Percentiles rank a stretch among this genome's conserved stretches.
phyloP scores from a whole-genome alignment of 345 rosid genomes.

The Euphorbia tirucalli region DNA sequence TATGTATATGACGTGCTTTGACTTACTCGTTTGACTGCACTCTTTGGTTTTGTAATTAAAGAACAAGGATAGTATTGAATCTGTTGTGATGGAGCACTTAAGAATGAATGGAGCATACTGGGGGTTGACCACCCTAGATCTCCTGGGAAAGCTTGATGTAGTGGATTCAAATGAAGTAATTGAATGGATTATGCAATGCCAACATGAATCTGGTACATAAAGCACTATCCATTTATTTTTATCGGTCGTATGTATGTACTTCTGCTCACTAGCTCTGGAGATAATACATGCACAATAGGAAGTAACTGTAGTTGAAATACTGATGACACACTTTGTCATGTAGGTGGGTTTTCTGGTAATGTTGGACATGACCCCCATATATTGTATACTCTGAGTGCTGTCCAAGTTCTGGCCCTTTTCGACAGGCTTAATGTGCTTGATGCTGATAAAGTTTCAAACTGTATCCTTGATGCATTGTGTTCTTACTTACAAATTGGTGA shows the following conservation, averaged over 20 bases:
- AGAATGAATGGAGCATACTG: constrained; percentile 88
- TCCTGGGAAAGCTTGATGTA: constrained; percentile 61
- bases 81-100: constrained; percentile 89
- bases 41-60: constrained; percentile 20
- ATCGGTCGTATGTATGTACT: not conserved
- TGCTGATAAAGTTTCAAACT: constrained; percentile 55
- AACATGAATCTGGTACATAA: constrained; percentile 66
- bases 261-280: not conserved
- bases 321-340: constrained; percentile 8
- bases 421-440: constrained; percentile 70
- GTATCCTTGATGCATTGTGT: no score
- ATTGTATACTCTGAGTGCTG: constrained; percentile 74
- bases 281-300: no score
- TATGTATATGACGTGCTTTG: not conserved
- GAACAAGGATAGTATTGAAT: constrained; percentile 79
- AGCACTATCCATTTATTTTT: not conserved
- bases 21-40: not conserved
- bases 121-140: constrained; percentile 77
- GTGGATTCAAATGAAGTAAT: constrained; percentile 58
- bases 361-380: constrained; percentile 85
- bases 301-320: no score
- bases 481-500: not conserved
- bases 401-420: constrained; percentile 76
- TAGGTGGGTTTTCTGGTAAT: constrained; percentile 95
- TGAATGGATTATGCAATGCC: constrained; percentile 77